Evolutionary conservation across 345 rosid species (phyloP).

Genomic region (Noccaea bulbosa): DNA sequence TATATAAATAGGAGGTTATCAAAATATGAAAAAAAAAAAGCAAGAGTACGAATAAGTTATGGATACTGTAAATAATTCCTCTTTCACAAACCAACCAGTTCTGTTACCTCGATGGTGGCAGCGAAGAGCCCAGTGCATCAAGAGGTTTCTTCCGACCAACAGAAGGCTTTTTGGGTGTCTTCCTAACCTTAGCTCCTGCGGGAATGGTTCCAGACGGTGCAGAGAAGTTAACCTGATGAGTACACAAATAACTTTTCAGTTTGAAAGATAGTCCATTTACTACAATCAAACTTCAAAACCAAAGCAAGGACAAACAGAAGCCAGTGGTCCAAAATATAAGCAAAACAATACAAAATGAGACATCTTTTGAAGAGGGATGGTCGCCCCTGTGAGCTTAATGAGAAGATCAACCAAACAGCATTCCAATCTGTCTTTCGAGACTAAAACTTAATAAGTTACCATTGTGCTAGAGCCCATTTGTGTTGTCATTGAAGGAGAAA

Average conservation of each 20-base stretch:
- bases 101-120: slow-evolving; percentile 66
- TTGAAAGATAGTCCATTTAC: slow-evolving; percentile 3
- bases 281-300: slow-evolving; percentile 24
- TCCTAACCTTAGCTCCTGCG: slow-evolving; percentile 52
- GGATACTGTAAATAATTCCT: slow-evolving; percentile 8
- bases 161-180: slow-evolving; percentile 59
- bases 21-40: not conserved
- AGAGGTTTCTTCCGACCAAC: slow-evolving; percentile 76
- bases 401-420: slow-evolving; percentile 10
- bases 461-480: slow-evolving; percentile 50
- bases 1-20: not conserved
- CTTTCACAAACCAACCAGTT: slow-evolving; percentile 17
- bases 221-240: slow-evolving; percentile 56
- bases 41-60: not conserved
- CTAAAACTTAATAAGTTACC: slow-evolving; percentile 46
- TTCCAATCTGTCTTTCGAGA: slow-evolving; percentile 6
- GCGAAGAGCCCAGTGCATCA: slow-evolving; percentile 70
- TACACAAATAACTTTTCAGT: not conserved
- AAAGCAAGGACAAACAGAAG: slow-evolving; percentile 4
- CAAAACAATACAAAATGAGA: slow-evolving; percentile 6
- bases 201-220: slow-evolving; percentile 48
- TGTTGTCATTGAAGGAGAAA: slow-evolving; percentile 49
- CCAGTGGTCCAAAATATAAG: slow-evolving; percentile 7
- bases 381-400: not conserved
- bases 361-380: not conserved